Percentiles rank a stretch among this genome's conserved stretches.
Conservation (phyloP, 441 rosid species). For the Corymbia citriodora region DNA sequence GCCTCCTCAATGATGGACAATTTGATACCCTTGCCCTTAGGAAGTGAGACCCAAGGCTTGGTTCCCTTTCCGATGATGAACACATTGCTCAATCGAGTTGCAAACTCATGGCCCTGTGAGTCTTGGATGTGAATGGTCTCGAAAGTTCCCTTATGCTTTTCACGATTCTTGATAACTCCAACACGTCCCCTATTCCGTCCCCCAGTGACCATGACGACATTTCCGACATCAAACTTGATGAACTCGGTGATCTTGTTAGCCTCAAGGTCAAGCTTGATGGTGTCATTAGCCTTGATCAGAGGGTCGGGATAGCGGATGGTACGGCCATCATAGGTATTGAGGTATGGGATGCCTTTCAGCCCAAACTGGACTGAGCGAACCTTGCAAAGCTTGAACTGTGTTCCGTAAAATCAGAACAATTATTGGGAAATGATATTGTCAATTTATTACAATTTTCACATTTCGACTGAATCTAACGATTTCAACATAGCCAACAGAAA, state of each 20-base stretch:
- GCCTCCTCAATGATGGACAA: constrained; percentile 18
- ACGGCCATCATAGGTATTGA: constrained; percentile 16
- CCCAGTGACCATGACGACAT: constrained; percentile 15
- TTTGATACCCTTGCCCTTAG: constrained; percentile 21
- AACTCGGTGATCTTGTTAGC: constrained; percentile 9
- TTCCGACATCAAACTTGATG: constrained; percentile 16
- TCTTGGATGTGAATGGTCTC: constrained; percentile 19
- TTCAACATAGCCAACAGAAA: not conserved
- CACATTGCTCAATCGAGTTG: constrained; percentile 17
- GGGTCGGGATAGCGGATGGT: constrained; percentile 18
- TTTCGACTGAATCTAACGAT: not conserved
- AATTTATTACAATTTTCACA: not conserved
- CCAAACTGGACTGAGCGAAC: constrained; percentile 17
- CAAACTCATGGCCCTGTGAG: constrained; percentile 17
- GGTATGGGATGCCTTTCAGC: constrained; percentile 15
- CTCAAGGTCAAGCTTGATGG: constrained; percentile 14
- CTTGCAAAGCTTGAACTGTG: constrained; percentile 18
- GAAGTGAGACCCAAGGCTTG: constrained; percentile 15
- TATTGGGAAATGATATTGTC: not conserved
- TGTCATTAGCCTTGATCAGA: constrained; percentile 17
- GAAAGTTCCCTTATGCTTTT: constrained; percentile 20
- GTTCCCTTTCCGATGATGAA: constrained; percentile 15
- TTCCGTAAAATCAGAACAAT: not conserved
- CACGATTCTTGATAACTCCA: constrained; percentile 16
- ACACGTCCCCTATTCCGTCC: constrained; percentile 19